phyloP scores from a whole-genome alignment of 208 protist genomes.

The Acanthamoeba polyphaga region DNA sequence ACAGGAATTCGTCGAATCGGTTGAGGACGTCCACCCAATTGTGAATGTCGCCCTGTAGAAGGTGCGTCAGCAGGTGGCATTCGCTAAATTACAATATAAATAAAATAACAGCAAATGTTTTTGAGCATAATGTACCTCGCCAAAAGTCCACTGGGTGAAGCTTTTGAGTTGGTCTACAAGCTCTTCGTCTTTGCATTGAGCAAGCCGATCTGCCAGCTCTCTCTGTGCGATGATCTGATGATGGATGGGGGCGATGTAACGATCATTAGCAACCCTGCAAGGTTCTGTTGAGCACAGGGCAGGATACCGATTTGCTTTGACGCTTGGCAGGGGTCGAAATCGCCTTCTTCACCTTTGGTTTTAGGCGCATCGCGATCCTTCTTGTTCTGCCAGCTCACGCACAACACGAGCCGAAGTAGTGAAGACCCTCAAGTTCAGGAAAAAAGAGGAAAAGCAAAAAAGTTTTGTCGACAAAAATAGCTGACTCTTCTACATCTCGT shows the following conservation, averaged over 20 bases:
- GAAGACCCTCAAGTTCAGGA: background rate
- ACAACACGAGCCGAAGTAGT: background rate
- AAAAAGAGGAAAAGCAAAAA: background rate
- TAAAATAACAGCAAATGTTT: background rate
- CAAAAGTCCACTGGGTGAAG: constrained; percentile 58
- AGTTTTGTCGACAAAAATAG: background rate
- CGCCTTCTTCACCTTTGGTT: constrained; percentile 34
- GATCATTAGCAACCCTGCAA: background rate
- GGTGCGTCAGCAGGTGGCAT: background rate
- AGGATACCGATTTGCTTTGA: constrained; percentile 38
- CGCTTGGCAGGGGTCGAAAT: constrained; percentile 36
- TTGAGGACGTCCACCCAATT: constrained; percentile 49
- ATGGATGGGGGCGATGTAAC: background rate
- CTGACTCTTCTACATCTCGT: too few relatives aligned
- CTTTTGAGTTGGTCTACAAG: constrained; percentile 19
- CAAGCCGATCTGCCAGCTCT: constrained; percentile 58
- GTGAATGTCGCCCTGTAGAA: constrained; percentile 66
- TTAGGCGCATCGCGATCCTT: constrained; percentile 30
- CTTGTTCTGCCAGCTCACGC: constrained; percentile 7
- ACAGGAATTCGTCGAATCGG: constrained; percentile 46
- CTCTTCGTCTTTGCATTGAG: constrained; percentile 54
- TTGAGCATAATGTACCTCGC: background rate
- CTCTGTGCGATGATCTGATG: constrained; percentile 47
- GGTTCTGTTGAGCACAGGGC: background rate
- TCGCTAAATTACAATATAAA: background rate